A percentile compares a stretch with the other conserved stretches of the same genome.
phyloP scores from a whole-genome alignment of 2,329 filamentous ascomycete species.

The Trichophyton benhamiae region DNA sequence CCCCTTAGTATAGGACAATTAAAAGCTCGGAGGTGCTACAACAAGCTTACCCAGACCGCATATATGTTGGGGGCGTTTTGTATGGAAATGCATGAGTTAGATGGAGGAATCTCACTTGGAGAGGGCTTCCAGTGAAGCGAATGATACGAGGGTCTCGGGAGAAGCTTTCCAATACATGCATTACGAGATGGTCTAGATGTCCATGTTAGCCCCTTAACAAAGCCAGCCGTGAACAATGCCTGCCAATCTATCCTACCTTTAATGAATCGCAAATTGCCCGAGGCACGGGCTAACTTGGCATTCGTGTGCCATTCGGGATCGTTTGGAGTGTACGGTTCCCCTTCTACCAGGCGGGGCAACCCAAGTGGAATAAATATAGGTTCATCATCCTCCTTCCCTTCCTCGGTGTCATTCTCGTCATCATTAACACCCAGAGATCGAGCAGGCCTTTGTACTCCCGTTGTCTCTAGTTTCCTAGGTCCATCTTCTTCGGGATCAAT shows the following conservation, averaged over 20 bases:
- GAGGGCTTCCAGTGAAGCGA: neutral
- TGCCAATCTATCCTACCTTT: neutral
- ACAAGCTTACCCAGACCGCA: conserved; percentile 10
- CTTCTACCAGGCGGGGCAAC: conserved; percentile 6
- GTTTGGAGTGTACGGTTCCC: conserved; percentile 3
- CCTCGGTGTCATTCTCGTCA: neutral
- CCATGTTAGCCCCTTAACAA: neutral
- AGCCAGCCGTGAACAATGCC: neutral
- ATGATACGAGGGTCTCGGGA: neutral
- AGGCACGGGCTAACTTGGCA: neutral
- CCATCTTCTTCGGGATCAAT: neutral
- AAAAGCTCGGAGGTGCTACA: neutral
- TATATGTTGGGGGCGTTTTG: conserved; percentile 7
- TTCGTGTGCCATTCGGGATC: conserved; percentile 11
- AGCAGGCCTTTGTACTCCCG: too few relatives aligned
- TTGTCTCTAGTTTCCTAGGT: neutral
- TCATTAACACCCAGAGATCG: neutral
- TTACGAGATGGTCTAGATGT: neutral
- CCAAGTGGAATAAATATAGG: conserved; percentile 12
- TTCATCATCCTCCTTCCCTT: neutral
- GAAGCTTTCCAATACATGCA: neutral
- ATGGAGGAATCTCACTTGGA: neutral
- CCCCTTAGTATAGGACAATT: neutral
- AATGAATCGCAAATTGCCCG: neutral
- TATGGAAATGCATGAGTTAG: conserved; percentile 6